Evolutionary conservation across 257 asterid genomes (phyloP).

Genomic region (Solanum virginianum): DNA sequence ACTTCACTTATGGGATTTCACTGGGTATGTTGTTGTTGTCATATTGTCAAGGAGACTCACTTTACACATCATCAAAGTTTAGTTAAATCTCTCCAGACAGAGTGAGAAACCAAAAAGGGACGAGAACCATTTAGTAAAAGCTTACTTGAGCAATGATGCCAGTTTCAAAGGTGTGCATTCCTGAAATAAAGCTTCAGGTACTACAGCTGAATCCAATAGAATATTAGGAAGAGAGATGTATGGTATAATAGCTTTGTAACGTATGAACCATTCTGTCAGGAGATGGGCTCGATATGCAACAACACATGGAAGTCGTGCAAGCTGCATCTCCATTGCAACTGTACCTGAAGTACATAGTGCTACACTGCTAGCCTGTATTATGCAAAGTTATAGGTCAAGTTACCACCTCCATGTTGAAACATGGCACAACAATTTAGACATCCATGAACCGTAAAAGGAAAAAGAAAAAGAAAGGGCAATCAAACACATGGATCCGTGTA

Average conservation of each 20-base stretch:
- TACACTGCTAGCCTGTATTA: conserved; percentile 67
- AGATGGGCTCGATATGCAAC: conserved; percentile 89
- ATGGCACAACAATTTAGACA: not conserved
- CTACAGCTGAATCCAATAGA: conserved; percentile 48
- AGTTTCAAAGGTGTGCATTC: conserved; percentile 67
- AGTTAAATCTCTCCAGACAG: not conserved
- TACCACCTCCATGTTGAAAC: not conserved
- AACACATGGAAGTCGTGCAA: conserved; percentile 84
- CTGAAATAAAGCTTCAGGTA: conserved; percentile 82
- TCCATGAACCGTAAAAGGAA: not conserved
- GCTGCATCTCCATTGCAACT: conserved; percentile 82
- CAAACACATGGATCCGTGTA: not conserved
- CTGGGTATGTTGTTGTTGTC: too few species aligned
- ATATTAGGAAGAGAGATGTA: conserved; percentile 89
- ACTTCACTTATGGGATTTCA: too few species aligned
- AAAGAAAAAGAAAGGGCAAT: not conserved
- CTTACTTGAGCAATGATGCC: conserved; percentile 52
- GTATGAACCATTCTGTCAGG: conserved; percentile 75
- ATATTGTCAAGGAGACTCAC: not conserved
- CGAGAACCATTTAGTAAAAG: not conserved
- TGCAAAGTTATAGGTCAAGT: not conserved
- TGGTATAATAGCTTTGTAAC: conserved; percentile 61
- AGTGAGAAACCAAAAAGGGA: not conserved
- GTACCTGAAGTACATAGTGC: conserved; percentile 96
- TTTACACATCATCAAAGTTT: not conserved